phyloP scores from a whole-genome alignment of 164 flowering plant genomes.

The Hamamelis virginiana region DNA sequence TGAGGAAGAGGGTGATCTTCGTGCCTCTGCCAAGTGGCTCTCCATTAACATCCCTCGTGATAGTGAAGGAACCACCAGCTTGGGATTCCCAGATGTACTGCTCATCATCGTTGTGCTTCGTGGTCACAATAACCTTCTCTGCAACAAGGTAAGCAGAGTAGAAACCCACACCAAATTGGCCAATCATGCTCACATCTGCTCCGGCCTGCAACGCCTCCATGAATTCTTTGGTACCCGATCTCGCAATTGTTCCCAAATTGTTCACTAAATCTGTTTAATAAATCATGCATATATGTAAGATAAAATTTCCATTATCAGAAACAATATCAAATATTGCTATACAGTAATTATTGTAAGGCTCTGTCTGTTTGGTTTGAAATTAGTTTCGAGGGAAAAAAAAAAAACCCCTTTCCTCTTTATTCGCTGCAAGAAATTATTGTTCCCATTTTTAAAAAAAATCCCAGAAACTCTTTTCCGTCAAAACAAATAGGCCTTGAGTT shows the following conservation, averaged over 20 bases:
- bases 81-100: slow-evolving; percentile 74
- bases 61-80: slow-evolving; percentile 75
- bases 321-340: too few species aligned
- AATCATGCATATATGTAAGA: background rate
- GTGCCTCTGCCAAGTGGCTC: slow-evolving; percentile 68
- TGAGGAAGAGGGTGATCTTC: slow-evolving; percentile 61
- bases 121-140: slow-evolving; percentile 63
- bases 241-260: slow-evolving; percentile 68
- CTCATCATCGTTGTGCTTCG: slow-evolving; percentile 73
- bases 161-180: slow-evolving; percentile 71
- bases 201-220: slow-evolving; percentile 77
- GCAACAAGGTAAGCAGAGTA: slow-evolving; percentile 68
- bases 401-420: too few species aligned
- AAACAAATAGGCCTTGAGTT: too few species aligned
- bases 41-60: slow-evolving; percentile 54
- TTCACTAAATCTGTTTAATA: slow-evolving; percentile 53
- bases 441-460: too few species aligned
- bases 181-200: slow-evolving; percentile 74
- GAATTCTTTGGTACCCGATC: slow-evolving; percentile 71
- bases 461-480: too few species aligned
- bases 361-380: too few species aligned
- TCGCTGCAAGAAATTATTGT: too few species aligned
- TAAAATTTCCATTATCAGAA: too few species aligned
- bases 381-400: too few species aligned
- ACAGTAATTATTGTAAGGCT: too few species aligned